Percentiles rank a stretch among this genome's conserved stretches.
These are phyloP conservation scores for Lasiodiplodia gonubiensis DNA, from an alignment of 2,329 filamentous ascomycete genomes.

Conservation along the genomic window DNA sequence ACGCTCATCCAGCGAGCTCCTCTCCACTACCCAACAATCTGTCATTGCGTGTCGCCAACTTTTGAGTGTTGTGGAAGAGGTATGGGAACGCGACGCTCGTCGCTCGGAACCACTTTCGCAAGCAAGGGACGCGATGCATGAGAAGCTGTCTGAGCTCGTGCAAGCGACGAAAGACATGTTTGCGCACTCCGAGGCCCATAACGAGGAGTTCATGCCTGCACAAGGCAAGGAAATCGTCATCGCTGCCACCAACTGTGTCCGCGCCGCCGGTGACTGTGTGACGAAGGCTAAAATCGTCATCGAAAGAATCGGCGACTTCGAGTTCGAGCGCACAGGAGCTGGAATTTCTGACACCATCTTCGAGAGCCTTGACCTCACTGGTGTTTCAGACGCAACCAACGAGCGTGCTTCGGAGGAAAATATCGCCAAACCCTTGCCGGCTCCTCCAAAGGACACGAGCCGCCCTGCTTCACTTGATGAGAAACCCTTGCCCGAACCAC, in stretches of 20 bases:
- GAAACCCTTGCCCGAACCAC: conserved; percentile 72
- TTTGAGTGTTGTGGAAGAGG: conserved; percentile 78
- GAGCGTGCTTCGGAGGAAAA: conserved; percentile 32
- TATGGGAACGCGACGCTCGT: conserved; percentile 77
- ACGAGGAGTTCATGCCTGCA: conserved; percentile 78
- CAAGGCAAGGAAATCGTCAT: conserved; percentile 76
- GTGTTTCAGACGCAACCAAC: conserved; percentile 13
- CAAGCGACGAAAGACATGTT: conserved; percentile 81
- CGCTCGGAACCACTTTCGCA: conserved; percentile 70
- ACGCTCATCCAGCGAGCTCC: conserved; percentile 83
- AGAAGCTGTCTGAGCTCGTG: conserved; percentile 79
- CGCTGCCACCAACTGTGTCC: conserved; percentile 85
- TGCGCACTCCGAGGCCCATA: conserved; percentile 67
- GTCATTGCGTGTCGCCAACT: conserved; percentile 81
- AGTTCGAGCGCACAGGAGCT: conserved; percentile 64
- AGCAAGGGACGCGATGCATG: conserved; percentile 77
- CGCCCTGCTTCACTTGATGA: conserved; percentile 57
- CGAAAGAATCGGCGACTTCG: conserved; percentile 88
- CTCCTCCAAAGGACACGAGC: conserved; percentile 44
- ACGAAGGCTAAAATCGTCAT: conserved; percentile 84
- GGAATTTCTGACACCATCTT: conserved; percentile 52
- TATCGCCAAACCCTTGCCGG: conserved; percentile 46
- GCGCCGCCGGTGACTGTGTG: conserved; percentile 88
- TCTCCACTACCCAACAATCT: conserved; percentile 81
- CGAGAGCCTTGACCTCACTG: conserved; percentile 36